Base-by-base conservation (phyloP, 2,329 filamentous ascomycete species). In the Aciculosporium take region DNA sequence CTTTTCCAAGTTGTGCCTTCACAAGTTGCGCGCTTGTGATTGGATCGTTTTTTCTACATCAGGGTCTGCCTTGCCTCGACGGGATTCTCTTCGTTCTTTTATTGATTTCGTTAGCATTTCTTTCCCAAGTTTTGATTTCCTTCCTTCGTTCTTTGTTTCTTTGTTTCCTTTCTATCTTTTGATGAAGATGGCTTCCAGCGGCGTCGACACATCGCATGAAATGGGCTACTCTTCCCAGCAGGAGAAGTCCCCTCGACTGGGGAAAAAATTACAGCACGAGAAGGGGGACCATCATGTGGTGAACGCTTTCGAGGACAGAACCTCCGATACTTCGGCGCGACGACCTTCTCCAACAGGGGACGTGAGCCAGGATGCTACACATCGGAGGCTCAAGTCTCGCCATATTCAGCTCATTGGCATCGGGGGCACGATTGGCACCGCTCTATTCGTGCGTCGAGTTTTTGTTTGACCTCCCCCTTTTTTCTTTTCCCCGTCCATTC, bases 391-490 rank as follows among this genome's bases (percentile, higher is more conserved):
- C 46, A 74, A 74, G 53, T 58, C 69, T 18, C 66, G 72, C 1
- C 71, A 76, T 48, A 74, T 76, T 35, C 72, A 76, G 51, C 59
- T 76, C 25, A 74, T 75, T 51, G 75, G 71, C 25, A 79, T 80
- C 43, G 76, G 76, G 30, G 76, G 75, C 0, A 78, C 75, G 6
- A 79, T 80, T 46, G 76, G 76, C 15, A 80, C 74, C 1, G 73
- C 71, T 13, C 59, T 79, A 3, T 76, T 68, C 52, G 71, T 76
- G 50, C 47, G 57, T 55, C 37, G 21, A 32, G 13, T 5, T 35
- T 21, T 33, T 18, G 27, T 28, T 21, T 21, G 29, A n/a, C 23
- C 28, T 25, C 18, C 18, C 10, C 9, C 9, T 10, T 21, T 15
- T 34, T 29, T 20, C 30, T 35, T 20, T 12, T 4, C 17, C 15